Evolutionary conservation across 2,329 filamentous ascomycete genomes (phyloP), one percentile per base, ranked within the genome.

Genomic region (Ciborinia camelliae): DNA sequence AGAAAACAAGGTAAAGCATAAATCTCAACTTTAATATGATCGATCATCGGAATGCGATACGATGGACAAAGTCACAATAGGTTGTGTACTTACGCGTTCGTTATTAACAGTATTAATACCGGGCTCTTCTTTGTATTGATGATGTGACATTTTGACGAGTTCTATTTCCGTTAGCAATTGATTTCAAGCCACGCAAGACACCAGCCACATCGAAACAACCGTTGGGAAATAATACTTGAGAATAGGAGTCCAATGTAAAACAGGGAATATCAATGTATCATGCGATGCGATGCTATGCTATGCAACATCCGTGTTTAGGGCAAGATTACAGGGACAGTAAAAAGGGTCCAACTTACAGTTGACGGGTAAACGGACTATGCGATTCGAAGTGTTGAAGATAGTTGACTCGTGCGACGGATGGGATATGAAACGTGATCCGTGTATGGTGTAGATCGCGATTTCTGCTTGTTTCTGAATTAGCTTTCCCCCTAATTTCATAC

Each of bases 41-140:
- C 37, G 50, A 63, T 63, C 32, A 50, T 57, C 32, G 53, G 30
- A 58, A 35, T 26, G 28, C 32, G 52, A 35, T 12, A n/a, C 52
- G 52, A 30, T 43, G 53, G 48, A 45, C 52, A 70, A 64, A 43
- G 66, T 28, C 55, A 61, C 65, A 67, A 71, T 66, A 67, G 68
- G n/a, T 23, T 39, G 30, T 45, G 48, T 59, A 79, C 79, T 80
- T 76, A 82, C 80, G 69, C 79, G 75, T 76, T 81, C 78, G 66
- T 77, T 77, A 50, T 70, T 67, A 39, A 72, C 71, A 30, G 72
- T 69, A 53, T 48, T 41, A 55, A 72, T 70, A 62, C 71, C 71
- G 28, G 79, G 75, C 67, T 81, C 79, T 74, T 81, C 78, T 76
- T 81, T 81, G 76, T 81, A 81, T 64, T 73, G 73, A 67, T 71